Conservation (phyloP, 2,329 filamentous ascomycete genomes). For the Aspergillus pseudoviridinutans region DNA sequence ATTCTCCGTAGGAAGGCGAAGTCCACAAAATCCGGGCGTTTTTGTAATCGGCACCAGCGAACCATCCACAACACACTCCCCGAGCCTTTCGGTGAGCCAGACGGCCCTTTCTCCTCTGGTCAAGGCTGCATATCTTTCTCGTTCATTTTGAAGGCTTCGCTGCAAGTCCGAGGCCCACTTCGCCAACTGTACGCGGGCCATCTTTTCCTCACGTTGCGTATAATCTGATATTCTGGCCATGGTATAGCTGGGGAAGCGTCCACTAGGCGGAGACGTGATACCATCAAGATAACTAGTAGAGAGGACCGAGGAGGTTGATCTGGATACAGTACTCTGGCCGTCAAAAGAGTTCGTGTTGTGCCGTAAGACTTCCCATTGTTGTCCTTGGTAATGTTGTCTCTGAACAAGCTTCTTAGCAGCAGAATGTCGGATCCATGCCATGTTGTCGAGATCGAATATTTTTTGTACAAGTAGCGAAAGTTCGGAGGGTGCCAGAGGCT, state of each 20-base stretch:
- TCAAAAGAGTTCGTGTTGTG: constrained; percentile 26
- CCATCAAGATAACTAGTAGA: constrained; percentile 24
- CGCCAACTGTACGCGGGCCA: constrained; percentile 67
- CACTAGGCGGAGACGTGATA: constrained; percentile 21
- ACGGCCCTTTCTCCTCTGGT: constrained; percentile 60
- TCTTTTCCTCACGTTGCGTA: constrained; percentile 56
- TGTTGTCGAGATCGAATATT: constrained; percentile 73
- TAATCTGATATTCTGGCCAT: constrained; percentile 59
- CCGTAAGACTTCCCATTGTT: constrained; percentile 1
- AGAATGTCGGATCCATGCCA: constrained; percentile 75
- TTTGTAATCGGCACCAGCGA: constrained; percentile 53
- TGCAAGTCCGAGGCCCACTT: constrained; percentile 82
- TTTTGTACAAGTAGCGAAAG: constrained; percentile 64
- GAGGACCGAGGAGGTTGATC: constrained; percentile 16
- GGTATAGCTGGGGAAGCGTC: constrained; percentile 49
- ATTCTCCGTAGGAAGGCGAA: constrained; percentile 24
- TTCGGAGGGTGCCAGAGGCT: constrained; percentile 74
- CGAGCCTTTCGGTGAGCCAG: constrained; percentile 65
- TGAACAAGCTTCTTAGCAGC: constrained; percentile 76
- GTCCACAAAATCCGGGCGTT: constrained; percentile 26
- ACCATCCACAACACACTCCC: constrained; percentile 65
- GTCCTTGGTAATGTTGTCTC: constrained; percentile 54
- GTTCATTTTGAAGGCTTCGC: constrained; percentile 68
- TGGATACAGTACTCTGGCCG: constrained; percentile 16
- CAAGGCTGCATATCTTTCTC: constrained; percentile 63